Conservation (phyloP, 306 rosid species). For the Cucurbita argyrosperma region DNA sequence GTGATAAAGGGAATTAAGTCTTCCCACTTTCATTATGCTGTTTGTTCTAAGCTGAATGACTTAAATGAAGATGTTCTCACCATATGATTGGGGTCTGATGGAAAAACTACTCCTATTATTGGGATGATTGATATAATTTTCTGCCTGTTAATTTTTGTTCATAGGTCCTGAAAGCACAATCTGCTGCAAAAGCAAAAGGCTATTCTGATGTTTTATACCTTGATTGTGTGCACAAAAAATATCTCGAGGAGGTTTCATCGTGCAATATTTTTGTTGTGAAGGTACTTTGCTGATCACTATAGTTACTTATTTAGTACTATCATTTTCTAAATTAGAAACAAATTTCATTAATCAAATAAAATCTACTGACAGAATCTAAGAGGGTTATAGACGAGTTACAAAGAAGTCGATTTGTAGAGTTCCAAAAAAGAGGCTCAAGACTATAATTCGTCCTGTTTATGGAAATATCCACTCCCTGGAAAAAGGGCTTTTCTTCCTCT, state of each 20-base stretch:
- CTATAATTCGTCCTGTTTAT: neutral
- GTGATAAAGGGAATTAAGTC: neutral
- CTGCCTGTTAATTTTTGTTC: neutral
- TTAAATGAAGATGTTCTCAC: neutral
- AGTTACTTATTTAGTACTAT: neutral
- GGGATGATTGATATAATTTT: neutral
- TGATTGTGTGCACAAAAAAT: conserved; percentile 78
- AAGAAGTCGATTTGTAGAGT: neutral
- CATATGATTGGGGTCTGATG: neutral
- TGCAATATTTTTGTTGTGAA: conserved; percentile 93
- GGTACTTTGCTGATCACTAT: conserved; percentile 26
- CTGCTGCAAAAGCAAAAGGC: conserved; percentile 83
- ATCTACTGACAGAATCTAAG: neutral
- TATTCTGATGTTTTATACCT: conserved; percentile 90
- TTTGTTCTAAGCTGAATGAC: neutral
- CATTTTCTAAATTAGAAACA: neutral
- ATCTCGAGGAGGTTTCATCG: conserved; percentile 96
- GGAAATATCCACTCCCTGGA: neutral
- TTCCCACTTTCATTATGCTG: neutral
- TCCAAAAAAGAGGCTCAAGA: neutral
- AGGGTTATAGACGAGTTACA: neutral
- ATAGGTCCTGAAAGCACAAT: conserved; percentile 90
- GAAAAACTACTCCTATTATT: neutral
- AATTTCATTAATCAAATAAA: neutral
- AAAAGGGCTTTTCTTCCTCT: neutral